These are phyloP conservation scores for Scorias spongiosa DNA, from an alignment of 2,329 filamentous ascomycete genomes.

Conservation along the genomic window DNA sequence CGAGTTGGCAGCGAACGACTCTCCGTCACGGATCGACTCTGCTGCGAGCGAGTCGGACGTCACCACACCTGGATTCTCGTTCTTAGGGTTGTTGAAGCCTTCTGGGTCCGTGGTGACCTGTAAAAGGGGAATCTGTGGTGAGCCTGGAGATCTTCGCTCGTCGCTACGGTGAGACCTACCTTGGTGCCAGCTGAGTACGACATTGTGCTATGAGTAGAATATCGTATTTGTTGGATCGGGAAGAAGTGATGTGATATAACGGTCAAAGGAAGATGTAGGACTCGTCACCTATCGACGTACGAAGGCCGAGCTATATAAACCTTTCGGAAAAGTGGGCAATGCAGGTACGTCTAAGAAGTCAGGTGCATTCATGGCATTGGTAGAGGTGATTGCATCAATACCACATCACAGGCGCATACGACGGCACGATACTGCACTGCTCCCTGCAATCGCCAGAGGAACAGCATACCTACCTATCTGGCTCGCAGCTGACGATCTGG, in stretches of 20 bases:
- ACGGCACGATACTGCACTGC: no score
- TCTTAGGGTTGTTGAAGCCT: constrained; percentile 34
- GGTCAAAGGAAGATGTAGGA: no score
- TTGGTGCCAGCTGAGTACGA: not conserved
- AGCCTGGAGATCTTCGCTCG: no score
- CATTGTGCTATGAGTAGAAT: not conserved
- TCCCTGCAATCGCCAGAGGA: no score
- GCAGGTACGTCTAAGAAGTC: not conserved
- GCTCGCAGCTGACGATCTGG: no score
- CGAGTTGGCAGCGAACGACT: constrained; percentile 46
- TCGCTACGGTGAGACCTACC: not conserved
- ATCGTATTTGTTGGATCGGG: no score
- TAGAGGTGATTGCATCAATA: not conserved
- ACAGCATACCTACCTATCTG: no score
- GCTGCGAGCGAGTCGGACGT: constrained; percentile 58
- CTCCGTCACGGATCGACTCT: constrained; percentile 48
- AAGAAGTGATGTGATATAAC: no score
- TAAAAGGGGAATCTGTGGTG: not conserved
- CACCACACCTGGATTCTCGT: constrained; percentile 50
- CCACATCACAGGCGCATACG: not conserved
- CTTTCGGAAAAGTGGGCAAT: no score
- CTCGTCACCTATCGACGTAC: no score
- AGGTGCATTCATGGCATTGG: not conserved
- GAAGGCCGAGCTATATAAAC: no score
- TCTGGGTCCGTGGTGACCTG: constrained; percentile 35